These are phyloP conservation scores for Tolypocladium nubicola DNA, from an alignment of 2,329 filamentous ascomycete genomes.

Conservation along the genomic window DNA sequence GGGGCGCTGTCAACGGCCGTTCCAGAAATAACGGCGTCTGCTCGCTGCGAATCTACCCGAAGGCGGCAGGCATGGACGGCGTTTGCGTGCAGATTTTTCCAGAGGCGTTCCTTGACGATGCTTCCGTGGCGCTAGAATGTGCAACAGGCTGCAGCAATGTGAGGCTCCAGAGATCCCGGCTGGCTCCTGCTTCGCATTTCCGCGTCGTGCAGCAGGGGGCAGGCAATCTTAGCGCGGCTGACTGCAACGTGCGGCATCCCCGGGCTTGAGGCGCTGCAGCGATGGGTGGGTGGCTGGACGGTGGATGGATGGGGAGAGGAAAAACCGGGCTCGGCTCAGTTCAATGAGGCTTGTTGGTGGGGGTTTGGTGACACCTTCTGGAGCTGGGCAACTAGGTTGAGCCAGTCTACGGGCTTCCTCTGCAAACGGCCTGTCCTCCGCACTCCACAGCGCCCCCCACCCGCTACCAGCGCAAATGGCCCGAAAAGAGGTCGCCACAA, in stretches of 20 bases:
- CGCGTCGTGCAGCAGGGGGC: neutral
- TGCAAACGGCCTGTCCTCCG: neutral
- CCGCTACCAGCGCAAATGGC: neutral
- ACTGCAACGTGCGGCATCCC: constrained; percentile 7
- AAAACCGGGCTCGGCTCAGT: neutral
- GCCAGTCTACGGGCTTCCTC: constrained; percentile 1
- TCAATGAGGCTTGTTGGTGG: neutral
- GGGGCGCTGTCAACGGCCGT: neutral
- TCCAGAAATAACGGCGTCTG: neutral
- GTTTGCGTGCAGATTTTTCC: neutral
- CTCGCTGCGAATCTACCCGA: neutral
- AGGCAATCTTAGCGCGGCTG: neutral
- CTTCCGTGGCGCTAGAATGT: neutral
- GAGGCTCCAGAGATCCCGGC: neutral
- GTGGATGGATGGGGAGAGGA: neutral
- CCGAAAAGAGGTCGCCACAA: neutral
- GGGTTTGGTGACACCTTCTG: neutral
- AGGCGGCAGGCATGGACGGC: neutral
- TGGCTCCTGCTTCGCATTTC: neutral
- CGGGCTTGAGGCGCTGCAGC: neutral
- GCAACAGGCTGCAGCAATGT: neutral
- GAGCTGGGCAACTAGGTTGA: neutral
- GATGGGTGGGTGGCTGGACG: neutral
- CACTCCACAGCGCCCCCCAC: neutral
- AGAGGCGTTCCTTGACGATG: neutral